Evolutionary conservation across 371 early-diverging fungal species (phyloP).

Genomic region (Mucor ambiguus): DNA sequence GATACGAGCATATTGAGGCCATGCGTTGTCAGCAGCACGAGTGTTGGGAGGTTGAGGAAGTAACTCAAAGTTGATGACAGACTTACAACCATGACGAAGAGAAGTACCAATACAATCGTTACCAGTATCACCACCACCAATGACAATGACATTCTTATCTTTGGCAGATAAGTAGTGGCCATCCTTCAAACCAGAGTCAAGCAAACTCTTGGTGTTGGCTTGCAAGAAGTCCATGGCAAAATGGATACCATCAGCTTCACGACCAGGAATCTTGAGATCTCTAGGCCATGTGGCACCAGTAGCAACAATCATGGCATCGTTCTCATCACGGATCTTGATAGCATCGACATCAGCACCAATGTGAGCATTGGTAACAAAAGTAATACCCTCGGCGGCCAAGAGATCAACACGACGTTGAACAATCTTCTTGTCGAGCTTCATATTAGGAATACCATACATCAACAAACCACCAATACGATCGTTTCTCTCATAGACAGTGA

Average conservation of each 20-base stretch:
- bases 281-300: constrained; percentile 98
- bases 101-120: constrained; percentile 96
- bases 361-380: constrained; percentile 82
- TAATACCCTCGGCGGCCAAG: constrained; percentile 89
- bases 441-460: constrained; percentile 99
- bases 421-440: constrained; percentile 96
- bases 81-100: constrained; percentile 89
- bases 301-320: constrained; percentile 88
- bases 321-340: constrained; percentile 56
- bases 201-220: constrained; percentile 83
- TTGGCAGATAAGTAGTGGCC: constrained; percentile 82
- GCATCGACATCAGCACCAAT: constrained; percentile 86
- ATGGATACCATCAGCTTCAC: constrained; percentile 88
- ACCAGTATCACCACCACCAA: constrained; percentile 98
- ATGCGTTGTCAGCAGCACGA: constrained; percentile 91
- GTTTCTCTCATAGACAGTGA: constrained; percentile 95
- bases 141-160: constrained; percentile 93
- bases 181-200: constrained; percentile 77
- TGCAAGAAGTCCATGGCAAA: constrained; percentile 98
- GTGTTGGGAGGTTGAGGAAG: constrained; percentile 86
- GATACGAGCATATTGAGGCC: constrained; percentile 95
- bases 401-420: constrained; percentile 94
- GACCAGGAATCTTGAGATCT: constrained; percentile 87
- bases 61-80: constrained; percentile 95
- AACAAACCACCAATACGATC: constrained; percentile 95